A percentile compares a stretch with the other conserved stretches of the same genome.
Conservation (phyloP, 73 alveolate species). For the Paramecium primaurelia region DNA sequence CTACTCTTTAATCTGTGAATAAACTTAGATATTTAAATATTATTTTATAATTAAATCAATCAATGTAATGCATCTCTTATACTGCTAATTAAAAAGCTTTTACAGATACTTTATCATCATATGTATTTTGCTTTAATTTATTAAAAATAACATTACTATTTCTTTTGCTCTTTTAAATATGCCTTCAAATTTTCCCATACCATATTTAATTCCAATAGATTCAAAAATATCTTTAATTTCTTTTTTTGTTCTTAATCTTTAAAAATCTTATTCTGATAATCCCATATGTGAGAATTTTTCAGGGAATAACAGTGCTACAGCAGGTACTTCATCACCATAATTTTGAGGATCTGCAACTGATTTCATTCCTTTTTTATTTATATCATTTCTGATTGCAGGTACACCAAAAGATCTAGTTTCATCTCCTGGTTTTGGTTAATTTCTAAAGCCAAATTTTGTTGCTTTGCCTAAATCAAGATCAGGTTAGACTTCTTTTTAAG, state of each 20-base stretch:
- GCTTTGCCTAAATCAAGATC: slow-evolving; percentile 61
- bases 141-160: neutral
- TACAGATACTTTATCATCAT: slow-evolving; percentile 39
- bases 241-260: slow-evolving; percentile 31
- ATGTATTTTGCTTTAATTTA: neutral
- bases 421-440: slow-evolving; percentile 43
- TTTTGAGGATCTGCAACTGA: slow-evolving; percentile 61
- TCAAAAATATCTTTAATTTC: slow-evolving; percentile 59
- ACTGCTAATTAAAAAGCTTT: slow-evolving; percentile 35
- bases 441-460: slow-evolving; percentile 57
- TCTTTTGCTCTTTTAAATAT: slow-evolving; percentile 49
- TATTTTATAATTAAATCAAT: neutral
- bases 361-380: slow-evolving; percentile 20
- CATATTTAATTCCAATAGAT: slow-evolving; percentile 51
- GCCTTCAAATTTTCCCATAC: slow-evolving; percentile 57
- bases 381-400: slow-evolving; percentile 59
- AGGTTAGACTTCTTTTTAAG: slow-evolving; percentile 46
- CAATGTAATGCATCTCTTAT: slow-evolving; percentile 26
- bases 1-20: slow-evolving; percentile 61
- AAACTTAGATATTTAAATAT: neutral
- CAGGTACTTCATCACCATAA: slow-evolving; percentile 65
- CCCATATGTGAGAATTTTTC: slow-evolving; percentile 58
- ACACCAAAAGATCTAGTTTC: slow-evolving; percentile 61
- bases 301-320: slow-evolving; percentile 51
- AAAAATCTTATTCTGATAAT: slow-evolving; percentile 41